phyloP scores from a whole-genome alignment of 768 basidiomycete genomes.

The Candolleomyces eurysporus region DNA sequence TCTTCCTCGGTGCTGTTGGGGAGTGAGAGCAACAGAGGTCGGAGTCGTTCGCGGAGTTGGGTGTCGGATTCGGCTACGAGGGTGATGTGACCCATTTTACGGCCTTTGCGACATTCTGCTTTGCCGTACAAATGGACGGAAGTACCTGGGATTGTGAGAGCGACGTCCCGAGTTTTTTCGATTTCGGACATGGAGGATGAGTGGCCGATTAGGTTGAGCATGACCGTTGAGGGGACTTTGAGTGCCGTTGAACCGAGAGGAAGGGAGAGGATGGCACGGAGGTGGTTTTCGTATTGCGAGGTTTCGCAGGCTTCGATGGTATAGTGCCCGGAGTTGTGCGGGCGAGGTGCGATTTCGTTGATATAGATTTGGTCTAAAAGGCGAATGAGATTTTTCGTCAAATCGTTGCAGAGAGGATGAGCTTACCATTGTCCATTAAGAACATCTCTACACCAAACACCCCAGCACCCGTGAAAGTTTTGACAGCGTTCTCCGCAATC shows the following conservation, averaged over 20 bases:
- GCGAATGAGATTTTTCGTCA: conserved; percentile 2
- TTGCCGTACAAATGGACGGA: conserved; percentile 95
- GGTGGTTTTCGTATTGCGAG: conserved; percentile 97
- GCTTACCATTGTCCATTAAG: conserved; percentile 78
- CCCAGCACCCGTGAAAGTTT: conserved; percentile 81
- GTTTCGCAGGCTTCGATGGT: conserved; percentile 97
- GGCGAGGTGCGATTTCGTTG: conserved; percentile 97
- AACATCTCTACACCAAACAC: conserved; percentile 99
- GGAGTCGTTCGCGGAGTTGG: conserved; percentile 63
- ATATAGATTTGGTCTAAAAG: conserved; percentile 68
- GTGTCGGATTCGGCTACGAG: conserved; percentile 82
- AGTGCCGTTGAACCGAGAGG: conserved; percentile 88
- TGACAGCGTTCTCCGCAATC: conserved; percentile 80
- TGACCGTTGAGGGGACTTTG: conserved; percentile 82
- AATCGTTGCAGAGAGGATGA: neutral
- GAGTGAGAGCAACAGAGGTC: conserved; percentile 67
- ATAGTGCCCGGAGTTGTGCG: conserved; percentile 98
- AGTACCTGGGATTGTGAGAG: conserved; percentile 72
- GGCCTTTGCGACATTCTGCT: conserved; percentile 77
- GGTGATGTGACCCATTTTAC: conserved; percentile 99
- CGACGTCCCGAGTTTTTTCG: conserved; percentile 49
- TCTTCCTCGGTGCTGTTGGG: conserved; percentile 50
- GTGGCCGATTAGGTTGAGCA: conserved; percentile 94
- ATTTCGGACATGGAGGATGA: conserved; percentile 67
- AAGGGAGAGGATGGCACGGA: conserved; percentile 87